Base-by-base conservation (phyloP, 2,329 filamentous ascomycete species). In the Aspergillus bombycis region DNA sequence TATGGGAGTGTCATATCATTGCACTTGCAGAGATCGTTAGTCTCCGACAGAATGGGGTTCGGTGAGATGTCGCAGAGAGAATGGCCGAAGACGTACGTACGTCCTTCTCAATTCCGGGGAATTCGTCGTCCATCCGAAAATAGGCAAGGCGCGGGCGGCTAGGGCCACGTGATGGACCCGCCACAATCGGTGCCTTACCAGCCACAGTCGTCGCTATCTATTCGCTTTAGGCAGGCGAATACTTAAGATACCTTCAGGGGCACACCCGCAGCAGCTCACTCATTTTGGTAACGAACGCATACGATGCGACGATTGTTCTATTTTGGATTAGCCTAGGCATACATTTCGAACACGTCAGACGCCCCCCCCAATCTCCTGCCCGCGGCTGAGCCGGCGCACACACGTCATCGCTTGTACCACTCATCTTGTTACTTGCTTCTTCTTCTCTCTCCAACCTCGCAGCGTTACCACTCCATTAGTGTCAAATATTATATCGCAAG, bases 81-180 rank as follows among this genome's bases (percentile, higher is more conserved):
- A 23, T 57, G 46, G 64, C 62, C 62, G 59, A 57, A 64, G 61
- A 46, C 67, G 67, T 62, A 61, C 26, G 26, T 26, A 26, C n/a
- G n/a, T n/a, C n/a, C 56, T 57, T 63, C 60, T 28, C 28, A 23
- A 52, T 52, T 19, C 30, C 34, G 58, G 58, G 63, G 61, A 64
- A 62, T 60, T 62, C 64, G 61, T 56, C 50, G 45, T 56, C 55
- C 10, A n/a, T 41, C 48, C 64, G 57, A 45, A 64, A 66, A 67
- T 54, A 58, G 58, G 62, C 67, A 68, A 68, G 63, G 67, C 63
- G 61, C 61, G 14, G 54, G 38, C 26, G n/a, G 38, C 62, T 26
- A 52, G 19, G 4, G 48, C 58, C 68, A 74, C 68, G 70, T 73
- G 70, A 68, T 36, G 11, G 21, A 36, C 52, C 52, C 52, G 52